Percentiles rank a stretch among this genome's conserved stretches.
These are phyloP conservation scores for Fusarium transvaalense DNA, from an alignment of 2,329 filamentous ascomycete species.

Conservation along the genomic window DNA sequence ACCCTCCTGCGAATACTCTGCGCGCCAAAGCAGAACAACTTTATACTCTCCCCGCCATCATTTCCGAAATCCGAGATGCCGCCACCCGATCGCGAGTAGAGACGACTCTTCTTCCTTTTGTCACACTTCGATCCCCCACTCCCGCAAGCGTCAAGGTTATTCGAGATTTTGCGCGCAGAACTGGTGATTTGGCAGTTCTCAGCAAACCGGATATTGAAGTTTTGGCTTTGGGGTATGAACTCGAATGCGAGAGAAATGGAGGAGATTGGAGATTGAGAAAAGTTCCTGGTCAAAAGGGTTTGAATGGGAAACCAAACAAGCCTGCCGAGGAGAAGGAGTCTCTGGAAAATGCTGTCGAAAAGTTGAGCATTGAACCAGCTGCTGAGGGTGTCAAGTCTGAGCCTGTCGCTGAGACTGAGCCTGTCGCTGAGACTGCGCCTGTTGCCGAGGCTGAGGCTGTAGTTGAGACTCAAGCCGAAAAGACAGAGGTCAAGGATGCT, in stretches of 20 bases:
- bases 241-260: conserved; percentile 92
- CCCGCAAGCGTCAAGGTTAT: conserved; percentile 84
- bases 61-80: conserved; percentile 89
- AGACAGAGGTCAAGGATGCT: conserved; percentile 8
- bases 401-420: background rate
- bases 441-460: background rate
- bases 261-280: conserved; percentile 88
- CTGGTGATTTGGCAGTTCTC: conserved; percentile 88
- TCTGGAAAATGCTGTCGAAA: conserved; percentile 31
- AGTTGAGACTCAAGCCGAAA: background rate
- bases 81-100: conserved; percentile 84
- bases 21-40: conserved; percentile 81
- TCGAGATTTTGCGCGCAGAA: conserved; percentile 86
- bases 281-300: conserved; percentile 80
- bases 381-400: conserved; percentile 5
- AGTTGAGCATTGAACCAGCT: conserved; percentile 30
- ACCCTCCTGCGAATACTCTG: conserved; percentile 85
- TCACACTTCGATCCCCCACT: conserved; percentile 80
- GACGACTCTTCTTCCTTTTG: conserved; percentile 85
- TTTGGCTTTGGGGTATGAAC: conserved; percentile 89
- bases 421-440: background rate
- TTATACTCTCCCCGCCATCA: conserved; percentile 85
- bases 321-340: conserved; percentile 17
- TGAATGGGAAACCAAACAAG: conserved; percentile 74
- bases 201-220: conserved; percentile 91